Evolutionary conservation across 2,329 filamentous ascomycete genomes (phyloP).

Genomic region (Didymella segeticola): DNA sequence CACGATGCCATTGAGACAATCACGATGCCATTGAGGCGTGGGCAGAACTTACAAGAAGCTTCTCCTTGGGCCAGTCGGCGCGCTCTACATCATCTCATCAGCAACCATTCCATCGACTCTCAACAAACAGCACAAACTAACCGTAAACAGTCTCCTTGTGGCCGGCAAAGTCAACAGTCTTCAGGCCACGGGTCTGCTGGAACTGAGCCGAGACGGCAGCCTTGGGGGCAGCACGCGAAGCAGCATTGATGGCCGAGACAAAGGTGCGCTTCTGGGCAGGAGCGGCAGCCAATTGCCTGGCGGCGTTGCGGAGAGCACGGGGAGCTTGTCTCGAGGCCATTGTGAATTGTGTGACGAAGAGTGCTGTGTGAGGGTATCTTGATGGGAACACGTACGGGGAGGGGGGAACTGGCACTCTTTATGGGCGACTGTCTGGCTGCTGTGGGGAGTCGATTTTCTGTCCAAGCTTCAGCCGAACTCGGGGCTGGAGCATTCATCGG

Average conservation of each 20-base stretch:
- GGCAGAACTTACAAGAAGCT: conserved; percentile 83
- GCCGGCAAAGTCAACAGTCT: conserved; percentile 99
- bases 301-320: conserved; percentile 64
- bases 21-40: conserved; percentile 26
- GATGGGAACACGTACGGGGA: conserved; percentile 29
- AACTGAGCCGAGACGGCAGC: conserved; percentile 56
- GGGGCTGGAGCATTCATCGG: conserved; percentile 14
- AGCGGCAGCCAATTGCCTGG: conserved; percentile 62
- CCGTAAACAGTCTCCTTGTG: conserved; percentile 93
- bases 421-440: conserved; percentile 23
- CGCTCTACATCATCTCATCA: conserved; percentile 70
- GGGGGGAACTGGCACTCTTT: conserved; percentile 36
- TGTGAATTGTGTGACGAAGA: conserved; percentile 54
- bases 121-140: conserved; percentile 53
- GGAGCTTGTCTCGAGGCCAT: conserved; percentile 81
- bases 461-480: conserved; percentile 20
- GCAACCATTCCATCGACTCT: conserved; percentile 30
- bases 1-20: too few species aligned
- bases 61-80: conserved; percentile 97
- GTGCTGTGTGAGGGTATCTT: conserved; percentile 49
- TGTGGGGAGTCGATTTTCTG: conserved; percentile 21
- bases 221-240: conserved; percentile 55
- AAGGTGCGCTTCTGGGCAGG: conserved; percentile 64
- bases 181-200: conserved; percentile 83
- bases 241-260: conserved; percentile 62